Percentiles rank a stretch among this genome's conserved stretches.
phyloP scores from a whole-genome alignment of 2,329 filamentous ascomycete genomes.

The Colletotrichum limetticola region DNA sequence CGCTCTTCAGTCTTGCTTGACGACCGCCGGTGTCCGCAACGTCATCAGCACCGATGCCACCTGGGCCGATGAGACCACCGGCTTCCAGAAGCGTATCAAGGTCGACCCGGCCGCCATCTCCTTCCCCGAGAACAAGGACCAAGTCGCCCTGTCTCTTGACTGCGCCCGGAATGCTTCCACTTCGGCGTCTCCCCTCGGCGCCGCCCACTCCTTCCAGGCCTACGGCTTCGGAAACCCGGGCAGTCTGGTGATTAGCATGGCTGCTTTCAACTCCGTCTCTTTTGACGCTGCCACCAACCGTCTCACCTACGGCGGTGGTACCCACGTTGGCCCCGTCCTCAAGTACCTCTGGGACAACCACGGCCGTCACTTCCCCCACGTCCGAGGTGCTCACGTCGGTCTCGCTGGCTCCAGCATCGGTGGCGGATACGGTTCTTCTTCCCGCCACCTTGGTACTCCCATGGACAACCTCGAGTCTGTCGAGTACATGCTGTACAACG shows the following conservation, averaged over 20 bases:
- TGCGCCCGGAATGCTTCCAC: constrained; percentile 33
- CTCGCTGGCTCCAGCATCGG: constrained; percentile 34
- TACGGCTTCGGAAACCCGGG: constrained; percentile 34
- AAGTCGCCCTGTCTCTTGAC: constrained; percentile 32
- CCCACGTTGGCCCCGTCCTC: constrained; percentile 32
- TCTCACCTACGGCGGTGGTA: constrained; percentile 32
- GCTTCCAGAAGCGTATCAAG: constrained; percentile 35
- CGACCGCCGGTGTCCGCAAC: constrained; percentile 30
- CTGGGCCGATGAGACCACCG: constrained; percentile 27
- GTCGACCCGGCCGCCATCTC: constrained; percentile 33
- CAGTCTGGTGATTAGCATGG: constrained; percentile 34
- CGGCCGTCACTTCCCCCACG: constrained; percentile 35
- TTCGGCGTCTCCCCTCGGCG: constrained; percentile 31
- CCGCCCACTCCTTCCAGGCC: constrained; percentile 34
- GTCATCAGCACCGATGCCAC: constrained; percentile 31
- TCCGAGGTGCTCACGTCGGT: constrained; percentile 34
- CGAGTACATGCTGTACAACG: constrained; percentile 37
- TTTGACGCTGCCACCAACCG: constrained; percentile 27
- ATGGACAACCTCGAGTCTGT: constrained; percentile 33
- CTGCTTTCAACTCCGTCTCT: constrained; percentile 29
- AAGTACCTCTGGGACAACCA: constrained; percentile 34
- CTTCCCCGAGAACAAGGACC: constrained; percentile 33
- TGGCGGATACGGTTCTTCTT: constrained; percentile 29
- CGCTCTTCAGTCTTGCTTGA: constrained; percentile 32
- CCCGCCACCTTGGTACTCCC: constrained; percentile 33